Evolutionary conservation across 768 basidiomycete genomes (phyloP).

Genomic region (Lentinula boryana): DNA sequence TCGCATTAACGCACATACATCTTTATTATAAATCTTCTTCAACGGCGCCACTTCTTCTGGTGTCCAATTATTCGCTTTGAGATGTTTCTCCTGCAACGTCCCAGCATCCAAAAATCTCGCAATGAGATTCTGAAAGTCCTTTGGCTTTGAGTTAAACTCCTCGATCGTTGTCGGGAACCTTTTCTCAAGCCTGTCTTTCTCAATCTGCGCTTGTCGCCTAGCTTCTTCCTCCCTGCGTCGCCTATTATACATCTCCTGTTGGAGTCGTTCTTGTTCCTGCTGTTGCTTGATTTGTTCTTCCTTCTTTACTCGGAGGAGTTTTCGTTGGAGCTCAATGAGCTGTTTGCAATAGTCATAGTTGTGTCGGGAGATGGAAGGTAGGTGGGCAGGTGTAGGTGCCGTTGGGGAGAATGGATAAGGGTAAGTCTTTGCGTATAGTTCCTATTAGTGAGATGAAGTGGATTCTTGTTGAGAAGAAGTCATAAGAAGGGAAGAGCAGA

Average conservation of each 20-base stretch:
- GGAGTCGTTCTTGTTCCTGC: background rate
- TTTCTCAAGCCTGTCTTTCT: background rate
- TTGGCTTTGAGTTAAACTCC: background rate
- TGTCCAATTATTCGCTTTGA: background rate
- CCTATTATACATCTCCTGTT: background rate
- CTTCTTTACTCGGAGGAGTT: background rate
- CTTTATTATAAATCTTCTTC: slow-evolving; percentile 2
- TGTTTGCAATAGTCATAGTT: background rate
- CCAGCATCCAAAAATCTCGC: background rate
- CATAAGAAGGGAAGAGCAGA: no score
- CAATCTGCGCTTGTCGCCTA: background rate
- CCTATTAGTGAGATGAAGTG: no score
- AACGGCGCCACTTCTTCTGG: background rate
- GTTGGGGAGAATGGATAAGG: slow-evolving; percentile 6
- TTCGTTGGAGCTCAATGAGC: background rate
- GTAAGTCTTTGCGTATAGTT: background rate
- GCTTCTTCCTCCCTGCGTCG: background rate
- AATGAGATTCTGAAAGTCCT: background rate
- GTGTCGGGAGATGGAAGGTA: background rate
- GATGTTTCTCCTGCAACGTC: background rate
- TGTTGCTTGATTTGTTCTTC: background rate
- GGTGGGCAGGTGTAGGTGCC: background rate
- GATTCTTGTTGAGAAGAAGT: no score
- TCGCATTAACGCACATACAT: slow-evolving; percentile 4
- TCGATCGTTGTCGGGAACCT: background rate